A percentile compares a stretch with the other conserved stretches of the same genome.
phyloP scores from a whole-genome alignment of 108 stramenopile genomes.

The Conticribra guillardii region DNA sequence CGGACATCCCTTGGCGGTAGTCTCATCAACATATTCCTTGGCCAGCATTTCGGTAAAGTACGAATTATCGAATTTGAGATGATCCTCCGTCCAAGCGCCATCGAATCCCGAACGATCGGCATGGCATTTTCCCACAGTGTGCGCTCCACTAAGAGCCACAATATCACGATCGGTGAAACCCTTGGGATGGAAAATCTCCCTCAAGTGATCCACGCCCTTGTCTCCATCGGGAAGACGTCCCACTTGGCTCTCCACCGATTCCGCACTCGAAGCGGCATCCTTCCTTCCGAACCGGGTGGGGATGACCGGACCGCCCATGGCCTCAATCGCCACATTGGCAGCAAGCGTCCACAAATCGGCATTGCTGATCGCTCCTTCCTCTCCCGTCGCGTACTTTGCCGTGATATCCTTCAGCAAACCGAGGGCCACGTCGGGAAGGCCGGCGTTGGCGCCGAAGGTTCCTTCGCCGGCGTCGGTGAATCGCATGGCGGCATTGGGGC shows the following conservation, averaged over 20 bases:
- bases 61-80: slow-evolving; percentile 50
- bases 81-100: slow-evolving; percentile 58
- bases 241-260: slow-evolving; percentile 31
- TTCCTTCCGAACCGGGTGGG: slow-evolving; percentile 56
- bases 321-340: slow-evolving; percentile 65
- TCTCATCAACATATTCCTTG: slow-evolving; percentile 42
- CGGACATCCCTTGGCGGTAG: slow-evolving; percentile 46
- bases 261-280: slow-evolving; percentile 36
- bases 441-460: slow-evolving; percentile 61
- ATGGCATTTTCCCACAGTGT: slow-evolving; percentile 70
- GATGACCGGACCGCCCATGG: slow-evolving; percentile 63
- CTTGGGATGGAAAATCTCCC: slow-evolving; percentile 83
- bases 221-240: slow-evolving; percentile 62
- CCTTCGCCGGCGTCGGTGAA: slow-evolving; percentile 58
- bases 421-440: slow-evolving; percentile 52
- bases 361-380: slow-evolving; percentile 44
- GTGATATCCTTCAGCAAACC: slow-evolving; percentile 54
- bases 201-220: slow-evolving; percentile 57
- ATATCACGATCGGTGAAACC: slow-evolving; percentile 76
- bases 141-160: slow-evolving; percentile 70
- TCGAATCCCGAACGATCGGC: slow-evolving; percentile 61
- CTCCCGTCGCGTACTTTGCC: slow-evolving; percentile 68
- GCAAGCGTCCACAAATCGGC: slow-evolving; percentile 81
- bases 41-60: slow-evolving; percentile 60
- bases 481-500: slow-evolving; percentile 60